Evolutionary conservation across 352 stramenopile genomes (phyloP).

Genomic region (Pythium pyrilobum): DNA sequence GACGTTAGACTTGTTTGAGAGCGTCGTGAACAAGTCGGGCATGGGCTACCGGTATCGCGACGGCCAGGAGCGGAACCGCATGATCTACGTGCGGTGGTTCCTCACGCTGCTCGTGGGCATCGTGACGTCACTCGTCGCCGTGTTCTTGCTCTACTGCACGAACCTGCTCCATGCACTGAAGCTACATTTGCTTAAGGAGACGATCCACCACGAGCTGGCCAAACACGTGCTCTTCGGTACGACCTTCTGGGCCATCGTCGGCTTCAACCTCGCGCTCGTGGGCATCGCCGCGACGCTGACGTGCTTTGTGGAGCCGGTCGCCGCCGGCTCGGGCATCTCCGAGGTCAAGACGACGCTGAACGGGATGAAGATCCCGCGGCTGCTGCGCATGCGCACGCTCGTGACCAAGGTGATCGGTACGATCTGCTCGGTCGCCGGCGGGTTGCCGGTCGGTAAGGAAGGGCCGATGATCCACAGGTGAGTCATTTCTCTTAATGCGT

Average conservation of each 20-base stretch:
- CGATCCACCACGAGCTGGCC: slow-evolving; percentile 50
- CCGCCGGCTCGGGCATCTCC: slow-evolving; percentile 85
- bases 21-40: slow-evolving; percentile 84
- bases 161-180: slow-evolving; percentile 64
- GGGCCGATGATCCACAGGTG: slow-evolving; percentile 91
- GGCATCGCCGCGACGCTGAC: slow-evolving; percentile 66
- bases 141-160: slow-evolving; percentile 80
- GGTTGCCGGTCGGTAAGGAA: slow-evolving; percentile 89
- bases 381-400: slow-evolving; percentile 73
- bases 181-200: slow-evolving; percentile 56
- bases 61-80: slow-evolving; percentile 70
- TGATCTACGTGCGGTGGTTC: slow-evolving; percentile 80
- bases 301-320: slow-evolving; percentile 68
- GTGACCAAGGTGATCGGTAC: slow-evolving; percentile 88
- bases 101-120: slow-evolving; percentile 72
- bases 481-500: too few relatives aligned
- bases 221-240: slow-evolving; percentile 69
- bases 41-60: slow-evolving; percentile 79
- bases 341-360: slow-evolving; percentile 94
- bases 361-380: slow-evolving; percentile 80
- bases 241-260: slow-evolving; percentile 62
- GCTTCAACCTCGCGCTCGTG: slow-evolving; percentile 71
- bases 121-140: slow-evolving; percentile 64
- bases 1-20: slow-evolving; percentile 81
- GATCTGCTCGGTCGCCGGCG: slow-evolving; percentile 77